phyloP scores from a whole-genome alignment of 495 filamentous ascomycete genomes.

The Aspergillus sparsus region DNA sequence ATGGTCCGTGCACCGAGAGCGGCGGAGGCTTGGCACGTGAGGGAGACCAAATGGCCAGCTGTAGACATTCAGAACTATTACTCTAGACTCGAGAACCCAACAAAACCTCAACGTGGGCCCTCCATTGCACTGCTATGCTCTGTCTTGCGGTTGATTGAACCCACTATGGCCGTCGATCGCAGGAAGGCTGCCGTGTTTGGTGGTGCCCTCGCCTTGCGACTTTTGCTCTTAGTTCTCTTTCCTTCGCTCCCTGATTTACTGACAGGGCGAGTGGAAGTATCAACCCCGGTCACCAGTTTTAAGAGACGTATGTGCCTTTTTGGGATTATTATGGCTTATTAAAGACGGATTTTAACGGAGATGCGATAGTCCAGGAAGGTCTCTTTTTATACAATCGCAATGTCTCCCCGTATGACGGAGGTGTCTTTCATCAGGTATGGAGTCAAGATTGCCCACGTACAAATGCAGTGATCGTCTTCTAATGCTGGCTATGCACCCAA shows the following conservation, averaged over 20 bases:
- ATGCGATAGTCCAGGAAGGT: constrained; percentile 80
- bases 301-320: constrained; percentile 72
- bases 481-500: constrained; percentile 7
- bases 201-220: constrained; percentile 74
- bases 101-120: constrained; percentile 7
- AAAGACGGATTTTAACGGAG: neutral
- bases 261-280: constrained; percentile 91
- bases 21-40: constrained; percentile 35
- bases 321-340: neutral
- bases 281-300: constrained; percentile 95
- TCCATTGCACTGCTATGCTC: constrained; percentile 14
- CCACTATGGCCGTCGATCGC: constrained; percentile 63
- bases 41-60: constrained; percentile 29
- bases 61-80: constrained; percentile 4
- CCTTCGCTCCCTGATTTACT: constrained; percentile 83
- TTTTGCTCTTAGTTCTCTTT: constrained; percentile 77
- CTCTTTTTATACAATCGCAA: constrained; percentile 94
- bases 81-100: neutral
- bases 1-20: constrained; percentile 41
- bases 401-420: constrained; percentile 96
- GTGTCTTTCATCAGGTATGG: constrained; percentile 87
- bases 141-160: constrained; percentile 13
- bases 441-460: neutral
- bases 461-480: neutral
- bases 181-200: constrained; percentile 74